Evolutionary conservation across 1,139 yeast genomes (phyloP), one percentile per base, ranked within the genome.

Genomic region (Starmera stellimalicola): DNA sequence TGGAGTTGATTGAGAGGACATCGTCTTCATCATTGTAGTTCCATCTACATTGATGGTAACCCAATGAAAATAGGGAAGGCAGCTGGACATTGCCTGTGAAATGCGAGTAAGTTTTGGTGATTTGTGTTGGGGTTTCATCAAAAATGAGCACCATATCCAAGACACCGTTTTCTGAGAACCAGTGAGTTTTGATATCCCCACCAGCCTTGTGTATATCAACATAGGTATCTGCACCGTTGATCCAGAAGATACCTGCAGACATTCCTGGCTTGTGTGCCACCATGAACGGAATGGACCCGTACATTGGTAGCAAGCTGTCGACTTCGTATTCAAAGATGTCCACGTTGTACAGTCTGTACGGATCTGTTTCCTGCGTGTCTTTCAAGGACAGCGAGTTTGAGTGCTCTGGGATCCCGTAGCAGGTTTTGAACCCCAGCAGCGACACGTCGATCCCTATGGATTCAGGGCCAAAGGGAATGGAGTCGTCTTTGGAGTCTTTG

Each of bases 1-100:
- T 68, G 4, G 65, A 54, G 43, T 71, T 70, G 18, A 91, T 80
- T 7, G 70, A 76, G 27, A 85, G 57, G 1, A 91, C 91, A 56
- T 91, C 98, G 9, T 68, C 68, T 50, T 83, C 88, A 44, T 82
- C 87, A 50, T 85, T 84, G 60, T 91, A 91, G 57, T 91, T 93
- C 98, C 98, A 91, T 49, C 98, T 70, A 54, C 96, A 91, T 57
- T 88, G 97, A 52, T 91, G 98, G 51, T 91, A 84, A 0, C 95
- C 98, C 24, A 87, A 58, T 0, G 95, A 66, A 47, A 87, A 82
- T 29, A 78, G 46, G 41, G 77, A 83, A 0, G 98, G 99, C n/a
- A 91, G 60, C 10, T 63, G 57, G 0, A 85, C 66, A 40, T 62
- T 70, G 1, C 99, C 98, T 0, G 94, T 78, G n/a, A 91, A 56